These are phyloP conservation scores for Pulveroboletus frians DNA, from an alignment of 768 basidiomycete genomes.

Conservation along the genomic window DNA sequence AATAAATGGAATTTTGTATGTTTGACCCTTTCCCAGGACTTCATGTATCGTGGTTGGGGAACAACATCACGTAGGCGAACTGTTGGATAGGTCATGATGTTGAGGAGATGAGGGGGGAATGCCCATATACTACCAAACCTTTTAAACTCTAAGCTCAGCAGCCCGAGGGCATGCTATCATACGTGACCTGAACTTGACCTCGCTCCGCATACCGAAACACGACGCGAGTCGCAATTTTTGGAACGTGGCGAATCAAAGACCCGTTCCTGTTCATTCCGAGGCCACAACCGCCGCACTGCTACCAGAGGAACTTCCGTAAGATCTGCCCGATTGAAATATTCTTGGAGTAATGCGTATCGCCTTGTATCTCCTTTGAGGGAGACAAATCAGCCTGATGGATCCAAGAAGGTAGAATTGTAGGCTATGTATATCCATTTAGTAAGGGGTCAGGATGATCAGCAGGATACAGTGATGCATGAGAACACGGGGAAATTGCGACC, in stretches of 20 bases:
- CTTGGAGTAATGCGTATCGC: neutral
- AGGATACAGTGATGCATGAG: neutral
- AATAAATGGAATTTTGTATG: slow-evolving; percentile 47
- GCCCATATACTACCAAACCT: neutral
- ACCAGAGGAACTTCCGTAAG: neutral
- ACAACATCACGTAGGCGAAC: slow-evolving; percentile 41
- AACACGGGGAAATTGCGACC: neutral
- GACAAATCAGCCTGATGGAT: neutral
- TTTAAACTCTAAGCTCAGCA: slow-evolving; percentile 2
- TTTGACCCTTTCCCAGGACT: slow-evolving; percentile 47
- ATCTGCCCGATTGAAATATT: neutral
- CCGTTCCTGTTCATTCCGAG: neutral
- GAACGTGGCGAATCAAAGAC: neutral
- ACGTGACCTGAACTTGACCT: neutral
- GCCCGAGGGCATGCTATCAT: neutral
- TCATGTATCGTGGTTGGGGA: slow-evolving; percentile 36
- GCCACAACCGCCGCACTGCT: neutral
- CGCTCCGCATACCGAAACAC: neutral
- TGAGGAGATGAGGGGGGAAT: neutral
- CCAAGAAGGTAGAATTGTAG: neutral
- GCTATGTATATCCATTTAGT: neutral
- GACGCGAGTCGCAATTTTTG: slow-evolving; percentile 1
- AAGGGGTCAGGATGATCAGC: neutral
- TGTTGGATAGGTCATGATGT: slow-evolving; percentile 22
- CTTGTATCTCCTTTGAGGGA: neutral